Evolutionary conservation across 2,329 filamentous ascomycete species (phyloP), one percentile per base, ranked within the genome.

Genomic region (Hypoxylon sp.): DNA sequence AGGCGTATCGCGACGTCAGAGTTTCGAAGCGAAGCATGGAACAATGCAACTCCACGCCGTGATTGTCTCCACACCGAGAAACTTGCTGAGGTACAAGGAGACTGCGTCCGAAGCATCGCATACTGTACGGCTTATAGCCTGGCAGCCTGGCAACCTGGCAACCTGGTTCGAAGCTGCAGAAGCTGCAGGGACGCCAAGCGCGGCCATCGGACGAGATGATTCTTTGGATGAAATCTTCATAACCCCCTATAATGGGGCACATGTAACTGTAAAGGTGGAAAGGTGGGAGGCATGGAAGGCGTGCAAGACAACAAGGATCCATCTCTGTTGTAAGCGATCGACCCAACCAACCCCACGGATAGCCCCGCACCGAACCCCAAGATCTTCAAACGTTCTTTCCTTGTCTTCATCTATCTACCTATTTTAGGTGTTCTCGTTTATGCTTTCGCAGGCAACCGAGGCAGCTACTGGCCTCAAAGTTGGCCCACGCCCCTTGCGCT

Each of bases 311-410:
- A 47, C 62, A 63, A 61, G 63, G 60, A 59, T 66, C 43, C n/a
- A n/a, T n/a, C n/a, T n/a, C n/a, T 55, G 47, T 66, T 54, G 54
- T 62, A 62, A 61, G 52, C 54, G 69, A 71, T 71, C 69, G 69
- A 39, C 69, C 58, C 56, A 67, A 65, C 67, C 69, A 67, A 71
- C 69, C 67, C 69, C 69, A 71, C 69, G 69, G 69, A 69, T 69
- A 71, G 69, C 69, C 69, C 69, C 69, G 69, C 69, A 71, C 59
- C 41, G 34, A 67, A 69, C 61, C 50, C 61, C 66, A 69, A 71
- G 69, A 71, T 71, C 69, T 71, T 71, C 69, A 71, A 66, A 61
- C 50, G 64, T 61, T 71, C 54, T 67, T 52, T 61, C 63, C 53
- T 51, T 50, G 51, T 69, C 53, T 51, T 27, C 34, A 37, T 32